Evolutionary conservation across 2,329 filamentous ascomycete genomes (phyloP).

Genomic region (Zymoseptoria brevis): DNA sequence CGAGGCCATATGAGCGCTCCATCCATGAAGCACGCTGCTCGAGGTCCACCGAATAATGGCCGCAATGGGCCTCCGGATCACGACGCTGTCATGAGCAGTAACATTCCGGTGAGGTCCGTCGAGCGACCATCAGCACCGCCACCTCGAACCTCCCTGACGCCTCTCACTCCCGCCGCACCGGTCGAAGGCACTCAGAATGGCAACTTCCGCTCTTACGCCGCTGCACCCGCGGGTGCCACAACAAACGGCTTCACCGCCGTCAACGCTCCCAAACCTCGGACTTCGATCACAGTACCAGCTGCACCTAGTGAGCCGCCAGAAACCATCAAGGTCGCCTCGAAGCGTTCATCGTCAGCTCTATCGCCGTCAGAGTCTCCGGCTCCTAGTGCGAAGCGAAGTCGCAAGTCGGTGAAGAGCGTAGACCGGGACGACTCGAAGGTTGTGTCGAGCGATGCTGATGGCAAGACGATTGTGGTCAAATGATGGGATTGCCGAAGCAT

Average conservation of each 20-base stretch:
- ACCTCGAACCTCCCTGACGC: not conserved
- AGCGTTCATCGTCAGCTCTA: not conserved
- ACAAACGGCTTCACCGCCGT: slow-evolving; percentile 2
- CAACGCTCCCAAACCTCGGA: not conserved
- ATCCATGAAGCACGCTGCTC: not conserved
- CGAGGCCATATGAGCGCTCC: slow-evolving; percentile 16
- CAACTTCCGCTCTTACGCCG: not conserved
- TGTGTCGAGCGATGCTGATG: not conserved
- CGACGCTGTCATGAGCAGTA: not conserved
- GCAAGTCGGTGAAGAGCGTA: not conserved
- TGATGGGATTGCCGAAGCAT: not conserved
- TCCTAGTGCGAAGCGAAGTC: not conserved
- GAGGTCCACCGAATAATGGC: not conserved
- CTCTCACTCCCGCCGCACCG: not conserved
- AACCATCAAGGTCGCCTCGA: slow-evolving; percentile 6
- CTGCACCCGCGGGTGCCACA: not conserved
- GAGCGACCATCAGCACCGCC: not conserved
- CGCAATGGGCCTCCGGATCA: not conserved
- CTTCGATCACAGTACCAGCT: not conserved
- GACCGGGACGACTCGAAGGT: not conserved
- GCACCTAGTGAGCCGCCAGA: slow-evolving; percentile 2
- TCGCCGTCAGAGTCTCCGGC: slow-evolving; percentile 3
- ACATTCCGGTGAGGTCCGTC: not conserved
- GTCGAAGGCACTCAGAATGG: not conserved
- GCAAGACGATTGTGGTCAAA: not conserved